A percentile compares a stretch with the other conserved stretches of the same genome.
These are phyloP conservation scores for Saccharomyces paradoxus DNA, from an alignment of 805 yeast genomes.

Conservation along the genomic window DNA sequence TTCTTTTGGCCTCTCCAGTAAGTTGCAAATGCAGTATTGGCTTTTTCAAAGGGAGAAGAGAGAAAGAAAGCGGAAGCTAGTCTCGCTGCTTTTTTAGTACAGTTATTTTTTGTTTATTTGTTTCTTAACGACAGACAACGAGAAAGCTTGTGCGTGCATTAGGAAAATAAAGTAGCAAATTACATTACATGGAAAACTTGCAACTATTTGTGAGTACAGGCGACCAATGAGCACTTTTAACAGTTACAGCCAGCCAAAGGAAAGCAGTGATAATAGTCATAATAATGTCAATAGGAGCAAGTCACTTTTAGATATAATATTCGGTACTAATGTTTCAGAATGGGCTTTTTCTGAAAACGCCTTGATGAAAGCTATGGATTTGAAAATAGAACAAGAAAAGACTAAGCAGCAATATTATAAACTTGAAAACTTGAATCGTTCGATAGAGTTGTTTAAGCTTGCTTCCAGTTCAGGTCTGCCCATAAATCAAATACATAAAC, in stretches of 20 bases:
- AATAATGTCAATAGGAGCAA: background rate
- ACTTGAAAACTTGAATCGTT: constrained; percentile 51
- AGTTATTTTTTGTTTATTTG: background rate
- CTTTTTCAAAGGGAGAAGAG: background rate
- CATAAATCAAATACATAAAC: constrained; percentile 47
- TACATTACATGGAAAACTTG: background rate
- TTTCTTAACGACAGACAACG: background rate
- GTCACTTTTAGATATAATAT: constrained; percentile 25
- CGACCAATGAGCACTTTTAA: background rate
- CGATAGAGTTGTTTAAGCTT: constrained; percentile 52
- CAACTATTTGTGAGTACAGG: background rate
- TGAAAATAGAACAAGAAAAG: constrained; percentile 65
- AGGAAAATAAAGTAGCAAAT: background rate
- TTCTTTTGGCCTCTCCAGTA: background rate
- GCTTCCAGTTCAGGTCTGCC: constrained; percentile 62
- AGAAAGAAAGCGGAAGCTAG: background rate
- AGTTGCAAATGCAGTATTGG: background rate
- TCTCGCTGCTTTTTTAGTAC: background rate
- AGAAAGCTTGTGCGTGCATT: background rate
- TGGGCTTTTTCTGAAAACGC: constrained; percentile 56
- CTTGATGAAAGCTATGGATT: constrained; percentile 47
- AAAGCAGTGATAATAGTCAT: background rate
- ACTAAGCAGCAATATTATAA: constrained; percentile 74
- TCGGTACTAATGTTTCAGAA: constrained; percentile 45
- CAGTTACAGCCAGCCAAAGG: background rate